Base-by-base conservation (phyloP, 2,329 filamentous ascomycete species). In the Fusarium gaditjirri region DNA sequence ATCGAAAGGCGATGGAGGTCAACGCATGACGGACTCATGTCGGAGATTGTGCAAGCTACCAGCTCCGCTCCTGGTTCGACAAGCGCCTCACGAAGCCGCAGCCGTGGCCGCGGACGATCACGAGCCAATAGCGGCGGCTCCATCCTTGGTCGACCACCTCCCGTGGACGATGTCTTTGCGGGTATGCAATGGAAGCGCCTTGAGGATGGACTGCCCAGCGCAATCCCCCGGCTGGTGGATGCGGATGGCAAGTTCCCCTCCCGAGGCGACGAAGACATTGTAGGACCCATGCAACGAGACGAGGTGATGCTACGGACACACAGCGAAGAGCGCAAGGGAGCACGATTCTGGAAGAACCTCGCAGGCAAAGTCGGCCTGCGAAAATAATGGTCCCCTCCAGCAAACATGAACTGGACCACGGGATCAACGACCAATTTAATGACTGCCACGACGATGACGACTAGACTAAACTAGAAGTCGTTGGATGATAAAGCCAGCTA, bases 221-320 rank as follows among this genome's bases (percentile, higher is more conserved):
- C 89, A 62, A 89, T 94, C 71, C 92, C 92, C 1, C 87, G 88
- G 31, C 88, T 95, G 74, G 85, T 91, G 70, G 90, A 93, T 78
- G 86, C 91, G 78, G 87, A 92, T 70, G 92, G 93, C 78, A 97
- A 98, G 81, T 98, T 97, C 77, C 94, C 94, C 29, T 90, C 92
- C 75, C 89, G 95, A 36, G 94, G 94, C 57, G 94, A 97, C 77
- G 92, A 95, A 76, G 95, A 97, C 80, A 97, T 98, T 79, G 94
- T 98, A 47, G 95, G 95, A 3, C 95, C 95, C 11, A 97, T 98
- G 95, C 89, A 90, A 75, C 87, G 88, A 17, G 87, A 89, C 72
- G 83, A 84, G 42, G 82, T 85, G 70, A 89, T 89, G 87, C 80
- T 81, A 35, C 82, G 85, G 50, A 80, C 82, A 19, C 79, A 79